A percentile compares a stretch with the other conserved stretches of the same genome.
Evolutionary conservation across 148 eudicot genomes (phyloP).

Genomic region (Rhododendron simsii): DNA sequence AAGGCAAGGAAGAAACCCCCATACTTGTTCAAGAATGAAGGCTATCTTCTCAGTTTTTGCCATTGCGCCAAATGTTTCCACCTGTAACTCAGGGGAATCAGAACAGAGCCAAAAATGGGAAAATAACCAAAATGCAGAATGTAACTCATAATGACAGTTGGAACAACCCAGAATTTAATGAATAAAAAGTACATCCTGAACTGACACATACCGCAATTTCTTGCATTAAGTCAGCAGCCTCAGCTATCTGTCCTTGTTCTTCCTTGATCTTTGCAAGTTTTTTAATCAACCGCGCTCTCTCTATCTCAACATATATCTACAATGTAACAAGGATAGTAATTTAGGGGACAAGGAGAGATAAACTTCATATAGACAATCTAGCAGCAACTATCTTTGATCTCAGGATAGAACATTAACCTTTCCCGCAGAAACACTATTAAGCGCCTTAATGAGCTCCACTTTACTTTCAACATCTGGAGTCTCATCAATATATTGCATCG

Average conservation of each 20-base stretch:
- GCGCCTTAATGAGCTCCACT: conserved; percentile 84
- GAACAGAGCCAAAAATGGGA: not conserved
- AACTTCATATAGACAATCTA: not conserved
- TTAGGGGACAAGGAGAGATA: not conserved
- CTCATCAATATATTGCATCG: conserved; percentile 83
- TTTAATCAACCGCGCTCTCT: conserved; percentile 79
- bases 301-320: conserved; percentile 94
- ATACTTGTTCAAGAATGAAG: conserved; percentile 94
- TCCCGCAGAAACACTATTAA: conserved; percentile 87
- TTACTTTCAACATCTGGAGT: conserved; percentile 87
- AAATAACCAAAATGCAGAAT: not conserved
- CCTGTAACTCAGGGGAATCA: conserved; percentile 41
- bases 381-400: not conserved
- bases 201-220: conserved; percentile 78
- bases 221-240: conserved; percentile 99
- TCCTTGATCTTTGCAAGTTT: conserved; percentile 90
- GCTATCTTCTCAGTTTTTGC: conserved; percentile 96
- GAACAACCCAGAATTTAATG: not conserved
- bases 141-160: not conserved
- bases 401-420: conserved; percentile 43
- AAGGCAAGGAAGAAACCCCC: conserved; percentile 12
- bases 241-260: conserved; percentile 81
- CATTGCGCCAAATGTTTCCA: conserved; percentile 96
- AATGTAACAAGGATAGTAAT: not conserved
- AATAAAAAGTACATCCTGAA: not conserved